phyloP scores from a whole-genome alignment of 306 rosid genomes.

The Acacia confusa region DNA sequence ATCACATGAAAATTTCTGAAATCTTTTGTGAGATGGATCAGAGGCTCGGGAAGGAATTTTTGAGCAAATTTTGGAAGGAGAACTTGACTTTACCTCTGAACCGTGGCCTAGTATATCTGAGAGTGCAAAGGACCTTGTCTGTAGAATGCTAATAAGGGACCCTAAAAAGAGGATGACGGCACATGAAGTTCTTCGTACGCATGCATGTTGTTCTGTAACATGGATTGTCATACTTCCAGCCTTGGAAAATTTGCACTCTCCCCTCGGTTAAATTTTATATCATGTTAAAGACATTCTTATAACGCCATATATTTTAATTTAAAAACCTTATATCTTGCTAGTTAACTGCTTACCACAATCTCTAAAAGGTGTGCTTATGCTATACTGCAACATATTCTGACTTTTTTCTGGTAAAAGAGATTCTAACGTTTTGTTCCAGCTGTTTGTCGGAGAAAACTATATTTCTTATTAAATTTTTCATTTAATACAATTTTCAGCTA shows the following conservation, averaged over 20 bases:
- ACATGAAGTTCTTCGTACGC: constrained; percentile 8
- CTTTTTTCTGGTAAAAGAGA: background rate
- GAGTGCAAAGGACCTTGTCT: constrained; percentile 5
- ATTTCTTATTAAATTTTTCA: background rate
- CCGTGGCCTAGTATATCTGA: constrained; percentile 16
- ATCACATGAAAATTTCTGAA: background rate
- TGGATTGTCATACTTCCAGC: background rate
- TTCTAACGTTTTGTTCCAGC: background rate
- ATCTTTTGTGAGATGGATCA: background rate
- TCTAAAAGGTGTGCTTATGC: background rate
- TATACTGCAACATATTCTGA: background rate
- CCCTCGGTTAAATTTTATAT: background rate
- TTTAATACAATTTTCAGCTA: background rate
- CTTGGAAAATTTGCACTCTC: background rate
- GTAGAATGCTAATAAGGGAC: background rate
- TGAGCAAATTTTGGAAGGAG: constrained; percentile 12
- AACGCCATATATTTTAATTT: background rate
- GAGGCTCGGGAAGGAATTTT: constrained; percentile 1
- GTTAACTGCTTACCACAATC: background rate
- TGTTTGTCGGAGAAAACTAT: background rate
- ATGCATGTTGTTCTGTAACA: background rate
- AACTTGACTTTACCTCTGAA: constrained; percentile 7
- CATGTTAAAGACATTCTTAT: background rate
- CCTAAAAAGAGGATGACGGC: constrained; percentile 6
- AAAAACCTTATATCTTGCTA: background rate